phyloP scores from a whole-genome alignment of 2,329 filamentous ascomycete species.

The Cryphonectria radicalis region DNA sequence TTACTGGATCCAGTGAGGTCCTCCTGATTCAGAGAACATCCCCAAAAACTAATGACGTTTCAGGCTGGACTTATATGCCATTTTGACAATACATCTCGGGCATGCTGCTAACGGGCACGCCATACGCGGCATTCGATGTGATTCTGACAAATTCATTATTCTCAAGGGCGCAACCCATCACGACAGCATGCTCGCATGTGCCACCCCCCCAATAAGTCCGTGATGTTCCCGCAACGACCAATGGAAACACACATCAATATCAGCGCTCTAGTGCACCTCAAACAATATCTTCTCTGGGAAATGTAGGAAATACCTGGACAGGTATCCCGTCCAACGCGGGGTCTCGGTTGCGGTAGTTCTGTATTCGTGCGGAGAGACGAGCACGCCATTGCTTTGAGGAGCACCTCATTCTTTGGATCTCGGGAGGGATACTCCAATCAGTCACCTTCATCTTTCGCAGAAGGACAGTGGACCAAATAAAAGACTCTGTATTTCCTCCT shows the following conservation, averaged over 20 bases:
- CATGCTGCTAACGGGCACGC: background rate
- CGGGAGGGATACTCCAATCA: constrained; percentile 1
- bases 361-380: constrained; percentile 20
- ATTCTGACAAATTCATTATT: background rate
- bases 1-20: background rate
- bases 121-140: background rate
- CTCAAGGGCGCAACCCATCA: background rate
- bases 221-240: background rate
- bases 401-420: constrained; percentile 21
- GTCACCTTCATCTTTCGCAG: background rate
- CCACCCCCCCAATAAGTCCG: background rate
- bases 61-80: background rate
- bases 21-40: background rate
- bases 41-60: background rate
- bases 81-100: no score
- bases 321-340: constrained; percentile 1
- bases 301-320: background rate
- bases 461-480: background rate
- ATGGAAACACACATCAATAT: constrained; percentile 3
- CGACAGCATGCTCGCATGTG: background rate
- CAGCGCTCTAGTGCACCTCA: background rate
- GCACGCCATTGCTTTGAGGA: constrained; percentile 15
- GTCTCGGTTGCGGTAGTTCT: background rate
- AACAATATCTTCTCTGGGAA: background rate
- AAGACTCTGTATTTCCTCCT: background rate